Base-by-base conservation (phyloP, 345 rosid species). In the Moringa oleifera region DNA sequence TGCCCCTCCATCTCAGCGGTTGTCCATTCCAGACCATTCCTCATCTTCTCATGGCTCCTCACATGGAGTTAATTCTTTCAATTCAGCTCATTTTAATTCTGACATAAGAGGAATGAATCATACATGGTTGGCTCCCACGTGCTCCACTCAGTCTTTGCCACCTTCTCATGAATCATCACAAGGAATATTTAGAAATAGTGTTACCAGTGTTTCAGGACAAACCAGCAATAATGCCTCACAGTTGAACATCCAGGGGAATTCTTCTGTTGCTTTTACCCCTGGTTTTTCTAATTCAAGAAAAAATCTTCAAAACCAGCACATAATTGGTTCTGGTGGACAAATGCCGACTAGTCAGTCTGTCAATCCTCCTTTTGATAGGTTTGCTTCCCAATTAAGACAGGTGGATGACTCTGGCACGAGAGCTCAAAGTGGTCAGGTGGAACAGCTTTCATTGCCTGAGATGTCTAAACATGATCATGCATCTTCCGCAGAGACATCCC, bases 1-100 rank as follows among this genome's bases (percentile, higher is more conserved):
- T 68, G 95, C 77, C 46, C 97, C 88, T 20, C 91, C 98, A 50
- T 87, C 98, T 64, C 95, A 87, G 71, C 69, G 71, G 66, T 71
- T 76, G 65, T 63, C 77, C 33, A 54, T 59, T 66, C 68, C 73
- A 53, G 84, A 79, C 57, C 71, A 55, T 54, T 25, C 64, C 18
- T 55, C 71, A 52, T 50, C 77, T 72, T 74, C 85, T 63, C 84
- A 63, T 69, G 73, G 70, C 54, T 66, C 79, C 41, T 63, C 75
- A 28, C 79, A 67, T 69, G 63, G 59, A 12, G 41, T 63, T 54
- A 71, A 53, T 68, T 58, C 73, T 57, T 61, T 53, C 20, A 77
- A 64, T 71, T 64, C 77, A 50, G 55, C 63, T 58, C 68, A 59
- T 25, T 50, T 55, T 53, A 62, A 60, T 71, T 73, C 85, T 66